Conservation (phyloP, 2,329 filamentous ascomycete species). For the Aureobasidium sp. region DNA sequence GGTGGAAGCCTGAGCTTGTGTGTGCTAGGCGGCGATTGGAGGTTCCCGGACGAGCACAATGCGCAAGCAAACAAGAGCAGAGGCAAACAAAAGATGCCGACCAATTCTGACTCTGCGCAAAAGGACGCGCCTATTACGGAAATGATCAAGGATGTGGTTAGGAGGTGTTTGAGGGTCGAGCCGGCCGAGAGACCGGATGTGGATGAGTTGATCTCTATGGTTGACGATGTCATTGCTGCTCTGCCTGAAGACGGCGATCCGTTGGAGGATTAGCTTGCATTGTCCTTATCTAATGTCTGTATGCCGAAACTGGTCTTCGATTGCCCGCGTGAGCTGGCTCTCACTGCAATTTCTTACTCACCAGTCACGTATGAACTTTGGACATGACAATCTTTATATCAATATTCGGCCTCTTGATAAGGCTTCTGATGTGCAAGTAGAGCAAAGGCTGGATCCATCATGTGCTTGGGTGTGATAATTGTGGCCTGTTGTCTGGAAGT, state of each 20-base stretch:
- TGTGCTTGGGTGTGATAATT: no score
- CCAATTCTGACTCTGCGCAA: slow-evolving; percentile 22
- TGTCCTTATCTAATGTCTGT: not conserved
- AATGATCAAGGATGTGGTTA: slow-evolving; percentile 76
- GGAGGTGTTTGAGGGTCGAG: slow-evolving; percentile 80
- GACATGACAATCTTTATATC: no score
- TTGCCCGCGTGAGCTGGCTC: slow-evolving; percentile 7
- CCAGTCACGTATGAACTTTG: no score
- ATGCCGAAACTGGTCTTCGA: not conserved
- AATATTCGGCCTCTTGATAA: no score
- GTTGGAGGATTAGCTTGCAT: not conserved
- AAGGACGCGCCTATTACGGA: slow-evolving; percentile 61
- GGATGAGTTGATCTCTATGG: slow-evolving; percentile 70
- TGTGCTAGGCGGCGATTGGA: slow-evolving; percentile 89
- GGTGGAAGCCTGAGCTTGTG: slow-evolving; percentile 90
- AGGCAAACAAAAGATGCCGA: slow-evolving; percentile 46
- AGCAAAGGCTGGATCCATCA: no score
- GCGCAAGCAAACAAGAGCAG: slow-evolving; percentile 42
- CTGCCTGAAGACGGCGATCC: slow-evolving; percentile 51
- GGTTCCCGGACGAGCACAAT: slow-evolving; percentile 82
- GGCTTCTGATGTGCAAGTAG: no score
- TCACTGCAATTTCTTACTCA: not conserved
- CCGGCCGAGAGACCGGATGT: slow-evolving; percentile 82
- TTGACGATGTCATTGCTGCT: slow-evolving; percentile 63
- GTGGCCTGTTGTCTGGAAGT: no score